Evolutionary conservation across 306 rosid species (phyloP).

Genomic region (Senna siamea): DNA sequence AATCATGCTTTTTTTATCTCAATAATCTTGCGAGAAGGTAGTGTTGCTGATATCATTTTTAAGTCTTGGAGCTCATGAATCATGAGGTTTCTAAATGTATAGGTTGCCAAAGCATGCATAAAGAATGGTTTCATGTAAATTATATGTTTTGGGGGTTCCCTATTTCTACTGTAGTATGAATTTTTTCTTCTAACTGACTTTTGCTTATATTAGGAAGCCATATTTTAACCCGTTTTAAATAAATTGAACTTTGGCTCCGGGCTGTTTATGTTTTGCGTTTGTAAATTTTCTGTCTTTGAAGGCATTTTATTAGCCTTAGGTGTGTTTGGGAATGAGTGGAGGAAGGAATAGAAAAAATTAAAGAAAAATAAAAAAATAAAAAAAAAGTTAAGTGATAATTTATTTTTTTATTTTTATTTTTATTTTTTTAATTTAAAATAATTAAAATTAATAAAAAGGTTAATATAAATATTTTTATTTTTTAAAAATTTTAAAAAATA

Average conservation of each 20-base stretch:
- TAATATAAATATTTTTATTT: too few species aligned
- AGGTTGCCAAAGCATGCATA: constrained; percentile 23
- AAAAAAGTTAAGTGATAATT: too few species aligned
- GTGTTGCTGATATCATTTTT: constrained; percentile 50
- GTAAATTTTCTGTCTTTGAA: not conserved
- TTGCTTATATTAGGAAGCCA: constrained; percentile 11
- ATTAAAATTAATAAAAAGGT: too few species aligned
- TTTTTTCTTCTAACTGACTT: constrained; percentile 1
- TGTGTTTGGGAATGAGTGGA: too few species aligned
- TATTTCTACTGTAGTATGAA: constrained; percentile 41
- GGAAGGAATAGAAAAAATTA: too few species aligned
- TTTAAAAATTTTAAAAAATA: too few species aligned
- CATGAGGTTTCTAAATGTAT: constrained; percentile 35
- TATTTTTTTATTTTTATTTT: too few species aligned
- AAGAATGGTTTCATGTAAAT: constrained; percentile 50
- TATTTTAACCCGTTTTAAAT: not conserved
- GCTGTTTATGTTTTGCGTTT: not conserved
- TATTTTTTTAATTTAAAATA: too few species aligned
- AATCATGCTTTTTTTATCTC: constrained; percentile 40
- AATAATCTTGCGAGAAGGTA: constrained; percentile 43
- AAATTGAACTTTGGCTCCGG: not conserved
- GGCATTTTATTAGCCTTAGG: too few species aligned
- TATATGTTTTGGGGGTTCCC: constrained; percentile 44
- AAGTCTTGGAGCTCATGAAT: constrained; percentile 31
- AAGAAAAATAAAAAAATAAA: too few species aligned